These are phyloP conservation scores for Rubia tinctorum DNA, from an alignment of 305 asterid species.

Conservation along the genomic window DNA sequence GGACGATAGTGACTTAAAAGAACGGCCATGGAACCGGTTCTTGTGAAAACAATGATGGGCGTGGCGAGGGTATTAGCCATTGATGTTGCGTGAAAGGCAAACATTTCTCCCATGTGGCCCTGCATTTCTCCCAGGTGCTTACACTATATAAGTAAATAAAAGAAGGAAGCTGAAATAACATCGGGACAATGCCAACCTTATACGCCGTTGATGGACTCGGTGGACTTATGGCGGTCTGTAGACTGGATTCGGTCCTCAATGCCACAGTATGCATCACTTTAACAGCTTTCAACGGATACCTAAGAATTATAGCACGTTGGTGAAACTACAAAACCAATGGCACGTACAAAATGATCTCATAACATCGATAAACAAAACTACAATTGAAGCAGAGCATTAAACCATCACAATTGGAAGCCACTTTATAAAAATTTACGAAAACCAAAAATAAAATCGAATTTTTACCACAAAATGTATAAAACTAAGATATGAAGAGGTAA, in stretches of 20 bases:
- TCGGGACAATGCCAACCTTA: constrained; percentile 42
- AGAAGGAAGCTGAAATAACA: background rate
- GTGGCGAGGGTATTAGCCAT: constrained; percentile 88
- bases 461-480: background rate
- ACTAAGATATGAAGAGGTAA: background rate
- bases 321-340: background rate
- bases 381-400: background rate
- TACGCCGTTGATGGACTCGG: constrained; percentile 38
- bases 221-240: constrained; percentile 34
- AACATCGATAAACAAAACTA: background rate
- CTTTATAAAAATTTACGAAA: background rate
- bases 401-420: background rate
- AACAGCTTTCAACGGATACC: constrained; percentile 92
- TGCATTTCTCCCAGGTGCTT: constrained; percentile 32
- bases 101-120: constrained; percentile 90
- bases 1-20: constrained; percentile 88
- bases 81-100: constrained; percentile 84
- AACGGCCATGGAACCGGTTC: constrained; percentile 94
- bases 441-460: background rate
- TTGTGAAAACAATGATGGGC: constrained; percentile 92
- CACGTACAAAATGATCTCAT: background rate
- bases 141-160: background rate
- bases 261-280: constrained; percentile 96
- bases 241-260: constrained; percentile 74
- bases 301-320: constrained; percentile 14